These are phyloP conservation scores for Perilla frutescens DNA, from an alignment of 257 asterid species.

Conservation along the genomic window DNA sequence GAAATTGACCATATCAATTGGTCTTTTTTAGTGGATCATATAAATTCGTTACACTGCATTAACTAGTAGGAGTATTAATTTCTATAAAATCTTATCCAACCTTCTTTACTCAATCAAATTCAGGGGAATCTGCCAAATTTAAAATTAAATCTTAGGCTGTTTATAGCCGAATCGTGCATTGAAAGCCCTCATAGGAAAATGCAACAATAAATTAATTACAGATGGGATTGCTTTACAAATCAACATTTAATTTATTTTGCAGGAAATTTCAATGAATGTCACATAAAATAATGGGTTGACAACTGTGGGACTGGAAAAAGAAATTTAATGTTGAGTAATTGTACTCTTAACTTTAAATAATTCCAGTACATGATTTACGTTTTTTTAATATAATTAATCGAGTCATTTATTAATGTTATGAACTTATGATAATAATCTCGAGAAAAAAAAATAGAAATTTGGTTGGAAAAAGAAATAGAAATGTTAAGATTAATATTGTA, in stretches of 20 bases:
- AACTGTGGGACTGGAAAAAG: constrained; percentile 33
- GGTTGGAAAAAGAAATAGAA: constrained; percentile 2
- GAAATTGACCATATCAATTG: too few species aligned
- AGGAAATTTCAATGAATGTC: constrained; percentile 36
- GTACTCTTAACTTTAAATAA: background rate
- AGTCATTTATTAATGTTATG: background rate
- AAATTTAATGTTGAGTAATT: background rate
- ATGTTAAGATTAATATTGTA: constrained; percentile 35
- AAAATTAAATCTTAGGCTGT: constrained; percentile 6
- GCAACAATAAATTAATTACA: constrained; percentile 40
- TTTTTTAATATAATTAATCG: background rate
- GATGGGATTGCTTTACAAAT: constrained; percentile 36
- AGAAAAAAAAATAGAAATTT: background rate
- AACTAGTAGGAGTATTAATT: too few species aligned
- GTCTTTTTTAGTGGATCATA: too few species aligned
- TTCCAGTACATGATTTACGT: background rate
- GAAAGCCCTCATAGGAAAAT: constrained; percentile 44
- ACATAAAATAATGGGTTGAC: constrained; percentile 37
- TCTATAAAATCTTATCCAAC: too few species aligned
- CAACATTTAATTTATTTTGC: constrained; percentile 43
- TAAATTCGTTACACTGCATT: too few species aligned
- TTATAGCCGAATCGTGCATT: constrained; percentile 36
- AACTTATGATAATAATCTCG: background rate
- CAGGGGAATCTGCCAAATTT: background rate
- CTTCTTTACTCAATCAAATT: too few species aligned